Evolutionary conservation across 805 yeast species (phyloP).

Genomic region (Pichia eremophila): DNA sequence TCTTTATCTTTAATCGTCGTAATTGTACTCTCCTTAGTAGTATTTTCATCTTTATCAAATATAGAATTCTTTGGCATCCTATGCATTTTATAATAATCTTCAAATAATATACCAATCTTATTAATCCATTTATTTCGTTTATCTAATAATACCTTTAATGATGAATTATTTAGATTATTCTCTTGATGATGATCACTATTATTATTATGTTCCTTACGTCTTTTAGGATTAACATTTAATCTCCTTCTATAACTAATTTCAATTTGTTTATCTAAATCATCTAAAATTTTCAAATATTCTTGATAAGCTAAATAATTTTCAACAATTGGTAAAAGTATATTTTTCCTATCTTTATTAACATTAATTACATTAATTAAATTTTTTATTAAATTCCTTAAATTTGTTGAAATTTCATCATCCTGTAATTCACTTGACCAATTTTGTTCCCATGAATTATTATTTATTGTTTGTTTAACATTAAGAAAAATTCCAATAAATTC

Average conservation of each 20-base stretch:
- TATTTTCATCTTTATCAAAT: constrained; percentile 31
- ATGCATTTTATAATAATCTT: constrained; percentile 58
- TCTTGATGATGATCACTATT: constrained; percentile 38
- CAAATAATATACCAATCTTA: constrained; percentile 81
- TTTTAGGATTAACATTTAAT: constrained; percentile 58
- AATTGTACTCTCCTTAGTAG: constrained; percentile 1
- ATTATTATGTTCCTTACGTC: constrained; percentile 39
- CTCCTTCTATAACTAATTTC: constrained; percentile 88
- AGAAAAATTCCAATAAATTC: constrained; percentile 83
- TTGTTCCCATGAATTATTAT: constrained; percentile 31
- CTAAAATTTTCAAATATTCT: constrained; percentile 81
- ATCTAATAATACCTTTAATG: constrained; percentile 70
- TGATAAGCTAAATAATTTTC: constrained; percentile 93
- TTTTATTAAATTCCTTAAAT: constrained; percentile 63
- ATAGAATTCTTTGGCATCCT: constrained; percentile 60
- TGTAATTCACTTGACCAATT: constrained; percentile 78
- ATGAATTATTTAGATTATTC: constrained; percentile 36
- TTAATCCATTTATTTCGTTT: constrained; percentile 84
- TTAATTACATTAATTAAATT: constrained; percentile 52
- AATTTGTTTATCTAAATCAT: constrained; percentile 92
- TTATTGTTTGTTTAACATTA: constrained; percentile 40
- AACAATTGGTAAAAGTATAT: constrained; percentile 55
- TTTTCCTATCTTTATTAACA: constrained; percentile 60
- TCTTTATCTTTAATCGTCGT: not conserved
- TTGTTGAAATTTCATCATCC: constrained; percentile 90